phyloP scores from a whole-genome alignment of 1,284 basidiomycete species.

The Salmacisia buchloeana region DNA sequence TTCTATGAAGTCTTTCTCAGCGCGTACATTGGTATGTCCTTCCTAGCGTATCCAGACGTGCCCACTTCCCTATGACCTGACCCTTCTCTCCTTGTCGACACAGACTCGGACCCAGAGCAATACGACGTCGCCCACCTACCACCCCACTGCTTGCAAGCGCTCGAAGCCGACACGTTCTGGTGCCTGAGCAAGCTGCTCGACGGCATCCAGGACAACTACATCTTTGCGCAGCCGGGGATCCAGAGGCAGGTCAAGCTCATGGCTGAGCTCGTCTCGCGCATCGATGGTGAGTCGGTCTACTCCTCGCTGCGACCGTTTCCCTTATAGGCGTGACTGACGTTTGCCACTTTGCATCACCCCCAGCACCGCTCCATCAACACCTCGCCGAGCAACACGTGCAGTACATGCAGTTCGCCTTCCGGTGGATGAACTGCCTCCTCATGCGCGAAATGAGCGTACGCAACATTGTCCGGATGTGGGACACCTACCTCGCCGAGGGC shows the following conservation, averaged over 20 bases:
- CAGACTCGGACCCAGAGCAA: slow-evolving; percentile 33
- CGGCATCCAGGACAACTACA: slow-evolving; percentile 50
- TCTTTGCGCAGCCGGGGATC: slow-evolving; percentile 48
- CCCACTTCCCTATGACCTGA: not conserved
- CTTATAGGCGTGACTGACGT: not conserved
- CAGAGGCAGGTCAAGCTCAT: slow-evolving; percentile 43
- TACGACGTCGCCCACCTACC: slow-evolving; percentile 43
- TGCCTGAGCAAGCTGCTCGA: slow-evolving; percentile 47
- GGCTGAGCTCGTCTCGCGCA: slow-evolving; percentile 41
- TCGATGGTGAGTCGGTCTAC: slow-evolving; percentile 33
- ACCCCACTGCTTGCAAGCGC: slow-evolving; percentile 31
- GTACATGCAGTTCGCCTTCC: slow-evolving; percentile 50
- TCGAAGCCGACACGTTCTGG: slow-evolving; percentile 50
- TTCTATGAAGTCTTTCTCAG: slow-evolving; percentile 49
- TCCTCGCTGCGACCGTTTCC: not conserved
- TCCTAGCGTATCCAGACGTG: not conserved
- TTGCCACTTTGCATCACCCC: not conserved
- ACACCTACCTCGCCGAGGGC: slow-evolving; percentile 49
- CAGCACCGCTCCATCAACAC: slow-evolving; percentile 44
- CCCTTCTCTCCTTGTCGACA: not conserved
- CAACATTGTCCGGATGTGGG: slow-evolving; percentile 49
- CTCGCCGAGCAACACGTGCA: slow-evolving; percentile 44
- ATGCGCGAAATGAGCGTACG: slow-evolving; percentile 51
- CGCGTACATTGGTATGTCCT: slow-evolving; percentile 35
- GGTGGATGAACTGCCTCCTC: slow-evolving; percentile 51